phyloP scores from a whole-genome alignment of 2,329 filamentous ascomycete species.

The Trichoderma lentiforme region DNA sequence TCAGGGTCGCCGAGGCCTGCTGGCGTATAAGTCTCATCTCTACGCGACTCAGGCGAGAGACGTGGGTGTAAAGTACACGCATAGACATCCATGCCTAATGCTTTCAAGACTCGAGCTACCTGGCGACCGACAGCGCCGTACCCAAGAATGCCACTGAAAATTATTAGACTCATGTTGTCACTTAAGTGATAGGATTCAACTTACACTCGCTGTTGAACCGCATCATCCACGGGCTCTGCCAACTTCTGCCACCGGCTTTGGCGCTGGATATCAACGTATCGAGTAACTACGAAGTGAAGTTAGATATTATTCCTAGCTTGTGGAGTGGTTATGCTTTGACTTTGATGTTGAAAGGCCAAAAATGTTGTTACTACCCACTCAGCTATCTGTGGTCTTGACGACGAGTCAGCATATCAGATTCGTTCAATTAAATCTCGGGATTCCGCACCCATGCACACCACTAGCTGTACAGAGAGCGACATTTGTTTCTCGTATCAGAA shows the following conservation, averaged over 20 bases:
- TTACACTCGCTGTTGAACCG: conserved; percentile 49
- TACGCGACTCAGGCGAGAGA: conserved; percentile 60
- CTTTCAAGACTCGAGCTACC: conserved; percentile 54
- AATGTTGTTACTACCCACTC: conserved; percentile 56
- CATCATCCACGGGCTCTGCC: conserved; percentile 37
- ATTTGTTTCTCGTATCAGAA: conserved; percentile 49
- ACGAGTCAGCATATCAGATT: not conserved
- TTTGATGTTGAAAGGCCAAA: conserved; percentile 32
- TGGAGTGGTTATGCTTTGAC: not conserved
- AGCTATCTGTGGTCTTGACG: conserved; percentile 50
- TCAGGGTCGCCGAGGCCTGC: conserved; percentile 59
- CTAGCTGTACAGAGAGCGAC: conserved; percentile 53
- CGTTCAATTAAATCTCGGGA: not conserved
- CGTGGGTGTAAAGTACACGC: conserved; percentile 72
- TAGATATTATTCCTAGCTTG: not conserved
- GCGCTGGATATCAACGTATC: conserved; percentile 26
- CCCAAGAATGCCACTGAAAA: conserved; percentile 48
- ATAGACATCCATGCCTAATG: conserved; percentile 68
- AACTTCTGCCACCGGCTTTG: conserved; percentile 42
- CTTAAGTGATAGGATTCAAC: conserved; percentile 17
- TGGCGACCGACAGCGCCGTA: conserved; percentile 56
- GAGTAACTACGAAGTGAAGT: conserved; percentile 23
- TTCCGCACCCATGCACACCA: conserved; percentile 53
- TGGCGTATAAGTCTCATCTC: conserved; percentile 64
- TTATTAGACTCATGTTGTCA: not conserved